Base-by-base conservation (phyloP, 2,329 filamentous ascomycete genomes). In the Ascosphaera pollenicola region DNA sequence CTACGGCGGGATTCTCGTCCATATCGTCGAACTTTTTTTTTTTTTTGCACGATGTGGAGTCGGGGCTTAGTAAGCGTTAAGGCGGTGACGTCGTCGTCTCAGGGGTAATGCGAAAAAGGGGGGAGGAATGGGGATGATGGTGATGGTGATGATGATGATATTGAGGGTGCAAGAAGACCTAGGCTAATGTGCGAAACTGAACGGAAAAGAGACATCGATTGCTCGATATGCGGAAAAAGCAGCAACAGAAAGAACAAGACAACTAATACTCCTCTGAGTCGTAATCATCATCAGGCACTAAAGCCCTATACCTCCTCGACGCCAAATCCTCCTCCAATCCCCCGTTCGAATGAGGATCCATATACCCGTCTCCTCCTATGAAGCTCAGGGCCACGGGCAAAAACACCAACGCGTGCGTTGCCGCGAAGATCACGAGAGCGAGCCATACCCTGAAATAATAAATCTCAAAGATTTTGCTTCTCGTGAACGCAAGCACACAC, bases 391-490 rank as follows among this genome's bases (percentile, higher is more conserved):
- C 78, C 1, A 95, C 89, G 0, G 89, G 89, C 49, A 98, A 62
- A 56, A 95, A 92, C 6, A 98, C 70, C 37, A 98, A 65, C 1
- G 89, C 83, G 56, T 98, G 89, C 8, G 76, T 68, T 6, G 82
- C 82, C 2, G 85, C 91, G 56, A 93, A 87, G 8, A 91, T 56
- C 8, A 98, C 85, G 40, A 98, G 69, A 5, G 85, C 78, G 15
- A 94, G 64, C 89, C 89, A 98, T 35, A 98, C 80, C 35, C 89
- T 72, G 68, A 98, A 98, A 60, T 98, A 98, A 61, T 98, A 98
- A 42, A 98, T 83, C 63, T 98, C 91, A 51, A 98, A 98, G 52
- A 98, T 98, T 70, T 95, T 98, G 57, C 82, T 92, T 39, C 81
- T 67, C 6, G 89, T 98, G 52, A 94, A 98, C 0, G 89, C 89